Evolutionary conservation across 2,329 filamentous ascomycete species (phyloP).

Genomic region (Setomelanomma holmii): DNA sequence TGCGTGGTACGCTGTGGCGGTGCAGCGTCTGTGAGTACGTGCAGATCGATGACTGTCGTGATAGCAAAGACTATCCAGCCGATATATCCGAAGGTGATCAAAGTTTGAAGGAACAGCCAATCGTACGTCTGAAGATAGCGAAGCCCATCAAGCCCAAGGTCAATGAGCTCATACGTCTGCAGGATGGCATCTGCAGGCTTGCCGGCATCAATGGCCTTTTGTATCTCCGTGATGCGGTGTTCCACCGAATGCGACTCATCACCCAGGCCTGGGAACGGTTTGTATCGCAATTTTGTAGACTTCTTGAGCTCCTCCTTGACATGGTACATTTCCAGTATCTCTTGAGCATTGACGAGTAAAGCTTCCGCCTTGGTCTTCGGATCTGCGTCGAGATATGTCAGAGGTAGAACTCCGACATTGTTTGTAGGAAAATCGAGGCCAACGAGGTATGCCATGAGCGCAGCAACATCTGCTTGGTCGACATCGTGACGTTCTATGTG

Average conservation of each 20-base stretch:
- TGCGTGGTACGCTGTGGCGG: conserved; percentile 67
- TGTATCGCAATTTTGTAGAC: conserved; percentile 76
- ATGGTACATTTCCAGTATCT: conserved; percentile 93
- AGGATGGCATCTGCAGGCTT: conserved; percentile 79
- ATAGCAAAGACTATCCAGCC: conserved; percentile 95
- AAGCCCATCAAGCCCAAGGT: conserved; percentile 78
- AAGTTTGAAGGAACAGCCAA: conserved; percentile 90
- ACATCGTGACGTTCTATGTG: conserved; percentile 88
- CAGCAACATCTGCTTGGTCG: conserved; percentile 89
- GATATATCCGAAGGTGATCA: conserved; percentile 89
- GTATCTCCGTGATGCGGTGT: conserved; percentile 72
- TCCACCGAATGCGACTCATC: conserved; percentile 68
- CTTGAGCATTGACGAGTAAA: conserved; percentile 80
- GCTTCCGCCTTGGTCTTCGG: conserved; percentile 82
- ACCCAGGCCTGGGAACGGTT: conserved; percentile 74
- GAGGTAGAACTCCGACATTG: conserved; percentile 89
- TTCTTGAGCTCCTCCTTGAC: conserved; percentile 91
- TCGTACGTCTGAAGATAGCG: conserved; percentile 98
- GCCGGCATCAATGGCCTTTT: conserved; percentile 69
- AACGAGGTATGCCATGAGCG: conserved; percentile 91
- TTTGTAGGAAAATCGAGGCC: conserved; percentile 93
- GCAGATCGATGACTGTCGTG: conserved; percentile 85
- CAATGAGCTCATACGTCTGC: conserved; percentile 77
- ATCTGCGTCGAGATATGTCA: conserved; percentile 78
- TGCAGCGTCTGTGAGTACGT: conserved; percentile 77